Conservation (phyloP, 768 basidiomycete species). For the Rubroboletus satanas region DNA sequence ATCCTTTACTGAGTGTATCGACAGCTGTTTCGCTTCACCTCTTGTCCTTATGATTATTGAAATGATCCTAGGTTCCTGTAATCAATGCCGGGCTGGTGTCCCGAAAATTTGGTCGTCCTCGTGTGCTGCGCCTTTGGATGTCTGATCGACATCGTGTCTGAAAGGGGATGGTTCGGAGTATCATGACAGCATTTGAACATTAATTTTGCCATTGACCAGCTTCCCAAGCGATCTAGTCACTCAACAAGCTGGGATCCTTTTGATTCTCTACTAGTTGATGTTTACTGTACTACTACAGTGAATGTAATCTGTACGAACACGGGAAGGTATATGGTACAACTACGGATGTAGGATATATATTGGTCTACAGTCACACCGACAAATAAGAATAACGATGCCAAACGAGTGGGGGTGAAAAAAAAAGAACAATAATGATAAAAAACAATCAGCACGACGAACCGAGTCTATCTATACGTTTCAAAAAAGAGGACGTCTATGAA, state of each 20-base stretch:
- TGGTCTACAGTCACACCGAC: slow-evolving; percentile 17
- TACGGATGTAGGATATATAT: slow-evolving; percentile 4
- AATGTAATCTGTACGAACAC: slow-evolving; percentile 5
- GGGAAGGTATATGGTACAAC: slow-evolving; percentile 6
- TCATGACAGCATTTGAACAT: background rate
- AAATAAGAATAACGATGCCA: slow-evolving; percentile 14
- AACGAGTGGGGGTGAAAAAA: slow-evolving; percentile 4
- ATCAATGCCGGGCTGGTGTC: background rate
- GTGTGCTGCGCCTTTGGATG: background rate
- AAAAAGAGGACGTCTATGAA: slow-evolving; percentile 10
- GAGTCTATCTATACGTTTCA: background rate
- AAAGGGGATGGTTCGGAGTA: background rate
- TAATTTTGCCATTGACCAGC: background rate
- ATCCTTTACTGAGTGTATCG: slow-evolving; percentile 25
- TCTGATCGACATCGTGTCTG: background rate
- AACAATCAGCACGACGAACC: background rate
- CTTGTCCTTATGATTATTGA: slow-evolving; percentile 19
- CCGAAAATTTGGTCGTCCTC: background rate
- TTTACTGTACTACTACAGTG: slow-evolving; percentile 9
- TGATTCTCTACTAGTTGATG: background rate
- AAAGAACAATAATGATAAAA: too few species aligned
- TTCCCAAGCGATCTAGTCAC: background rate
- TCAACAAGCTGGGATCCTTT: background rate
- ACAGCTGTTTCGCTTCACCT: slow-evolving; percentile 14
- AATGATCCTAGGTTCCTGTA: slow-evolving; percentile 5